Percentiles rank a stretch among this genome's conserved stretches.
Evolutionary conservation across 2,329 filamentous ascomycete species (phyloP).

Genomic region (Monascus ruber): DNA sequence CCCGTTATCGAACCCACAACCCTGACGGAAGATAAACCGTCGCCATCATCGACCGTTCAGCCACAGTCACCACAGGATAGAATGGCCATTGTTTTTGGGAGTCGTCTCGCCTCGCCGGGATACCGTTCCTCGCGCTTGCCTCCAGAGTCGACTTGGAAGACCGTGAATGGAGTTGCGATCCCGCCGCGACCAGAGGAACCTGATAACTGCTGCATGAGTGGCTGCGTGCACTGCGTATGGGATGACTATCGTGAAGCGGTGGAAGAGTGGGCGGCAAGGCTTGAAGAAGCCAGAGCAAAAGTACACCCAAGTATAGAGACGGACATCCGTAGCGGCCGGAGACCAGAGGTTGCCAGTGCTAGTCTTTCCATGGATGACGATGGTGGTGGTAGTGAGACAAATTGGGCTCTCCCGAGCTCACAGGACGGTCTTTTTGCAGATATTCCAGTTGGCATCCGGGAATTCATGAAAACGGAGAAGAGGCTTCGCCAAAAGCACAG

Average conservation of each 20-base stretch:
- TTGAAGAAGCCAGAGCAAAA: slow-evolving; percentile 20
- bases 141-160: slow-evolving; percentile 45
- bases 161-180: slow-evolving; percentile 66
- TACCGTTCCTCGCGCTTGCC: slow-evolving; percentile 50
- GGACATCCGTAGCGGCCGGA: slow-evolving; percentile 20
- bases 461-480: slow-evolving; percentile 98
- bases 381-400: slow-evolving; percentile 60
- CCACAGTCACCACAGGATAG: slow-evolving; percentile 31
- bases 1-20: slow-evolving; percentile 5
- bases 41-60: slow-evolving; percentile 8
- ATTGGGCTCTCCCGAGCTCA: slow-evolving; percentile 43
- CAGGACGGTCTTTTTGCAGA: slow-evolving; percentile 58
- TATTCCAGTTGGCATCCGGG: slow-evolving; percentile 82
- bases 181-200: slow-evolving; percentile 80
- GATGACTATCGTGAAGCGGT: slow-evolving; percentile 83
- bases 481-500: slow-evolving; percentile 64
- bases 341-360: slow-evolving; percentile 36
- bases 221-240: slow-evolving; percentile 97
- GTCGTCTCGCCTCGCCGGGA: slow-evolving; percentile 60
- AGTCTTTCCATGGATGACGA: slow-evolving; percentile 65
- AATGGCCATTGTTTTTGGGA: slow-evolving; percentile 68
- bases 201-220: slow-evolving; percentile 98
- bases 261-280: slow-evolving; percentile 69
- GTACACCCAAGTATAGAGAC: slow-evolving; percentile 12
- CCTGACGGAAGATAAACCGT: slow-evolving; percentile 8